Evolutionary conservation across 805 yeast genomes (phyloP), one percentile per base, ranked within the genome.

Genomic region (Candida ipomoeae): DNA sequence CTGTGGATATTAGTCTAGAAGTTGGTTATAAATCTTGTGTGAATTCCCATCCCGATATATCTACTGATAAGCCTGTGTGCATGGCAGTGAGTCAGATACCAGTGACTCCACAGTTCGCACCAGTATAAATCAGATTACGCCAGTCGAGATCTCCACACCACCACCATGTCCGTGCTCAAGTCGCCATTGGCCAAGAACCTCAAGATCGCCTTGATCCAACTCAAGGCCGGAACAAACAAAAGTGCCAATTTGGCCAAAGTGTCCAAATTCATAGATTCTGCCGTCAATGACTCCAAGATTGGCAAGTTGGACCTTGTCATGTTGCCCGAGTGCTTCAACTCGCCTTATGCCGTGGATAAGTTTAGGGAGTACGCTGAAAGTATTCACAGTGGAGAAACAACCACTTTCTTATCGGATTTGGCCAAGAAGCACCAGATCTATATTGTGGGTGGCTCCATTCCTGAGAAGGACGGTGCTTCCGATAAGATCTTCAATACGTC

Each of bases 271-370:
- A 81, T 89, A 42, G 73, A 75, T 20, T 80, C 78, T 50, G 97
- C 98, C 0, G 67, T 70, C 10, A 47, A 55, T 1, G 60, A 62
- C 20, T 63, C 75, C 21, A 64, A 62, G 37, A 57, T 66, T 35
- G 73, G 71, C 2, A 62, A 61, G 47, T 53, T 84, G 39, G 87
- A 91, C 60, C 73, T 92, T 39, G 80, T 94, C 10, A 89, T 94
- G 56, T 73, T 94, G 32, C 99, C 99, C 7, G 98, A 94, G 70
- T 90, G 97, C 71, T 92, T 91, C 80, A 94, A 92, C 66, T 88
- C 97, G 1, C 98, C 98, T 2, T 94, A 94, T 64, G 82, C 96
- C 0, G 96, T 89, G 29, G 80, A 81, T 51, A 85, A 91, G 54
- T 94, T 94, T 68, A 81, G 87, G 5, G 83, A 88, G 52, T 92